Evolutionary conservation across 1,284 basidiomycete species (phyloP).

Genomic region (Retiboletus fuscus): DNA sequence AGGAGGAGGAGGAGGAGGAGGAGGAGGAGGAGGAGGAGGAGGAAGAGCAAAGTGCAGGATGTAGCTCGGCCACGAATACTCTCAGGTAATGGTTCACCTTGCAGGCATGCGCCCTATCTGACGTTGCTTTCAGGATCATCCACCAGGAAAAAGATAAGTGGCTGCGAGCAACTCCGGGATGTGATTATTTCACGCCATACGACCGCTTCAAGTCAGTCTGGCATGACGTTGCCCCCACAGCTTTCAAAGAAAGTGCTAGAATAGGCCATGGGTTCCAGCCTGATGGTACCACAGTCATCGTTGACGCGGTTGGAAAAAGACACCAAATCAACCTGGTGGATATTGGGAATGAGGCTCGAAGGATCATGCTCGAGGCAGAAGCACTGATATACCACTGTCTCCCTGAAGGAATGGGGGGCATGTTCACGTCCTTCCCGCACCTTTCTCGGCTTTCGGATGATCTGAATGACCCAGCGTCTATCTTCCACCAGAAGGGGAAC

Average conservation of each 20-base stretch:
- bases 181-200: slow-evolving; percentile 13
- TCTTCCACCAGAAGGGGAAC: slow-evolving; percentile 10
- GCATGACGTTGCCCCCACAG: not conserved
- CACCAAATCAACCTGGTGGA: slow-evolving; percentile 7
- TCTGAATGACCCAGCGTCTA: slow-evolving; percentile 1
- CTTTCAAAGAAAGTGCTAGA: slow-evolving; percentile 10
- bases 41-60: not conserved
- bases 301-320: slow-evolving; percentile 3
- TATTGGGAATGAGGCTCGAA: slow-evolving; percentile 5
- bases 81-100: not conserved
- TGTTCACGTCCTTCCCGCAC: not conserved
- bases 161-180: not conserved
- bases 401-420: not conserved
- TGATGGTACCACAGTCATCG: not conserved
- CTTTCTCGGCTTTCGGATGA: slow-evolving; percentile 12
- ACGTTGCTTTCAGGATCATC: not conserved
- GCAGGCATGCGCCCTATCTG: not conserved
- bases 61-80: not conserved
- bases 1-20: not conserved
- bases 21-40: not conserved
- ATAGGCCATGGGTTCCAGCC: slow-evolving; percentile 19
- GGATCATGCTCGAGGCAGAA: not conserved
- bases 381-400: not conserved
- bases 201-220: slow-evolving; percentile 18
- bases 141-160: slow-evolving; percentile 14